Conservation (phyloP, 768 basidiomycete species). For the Lactifluus pinguis region DNA sequence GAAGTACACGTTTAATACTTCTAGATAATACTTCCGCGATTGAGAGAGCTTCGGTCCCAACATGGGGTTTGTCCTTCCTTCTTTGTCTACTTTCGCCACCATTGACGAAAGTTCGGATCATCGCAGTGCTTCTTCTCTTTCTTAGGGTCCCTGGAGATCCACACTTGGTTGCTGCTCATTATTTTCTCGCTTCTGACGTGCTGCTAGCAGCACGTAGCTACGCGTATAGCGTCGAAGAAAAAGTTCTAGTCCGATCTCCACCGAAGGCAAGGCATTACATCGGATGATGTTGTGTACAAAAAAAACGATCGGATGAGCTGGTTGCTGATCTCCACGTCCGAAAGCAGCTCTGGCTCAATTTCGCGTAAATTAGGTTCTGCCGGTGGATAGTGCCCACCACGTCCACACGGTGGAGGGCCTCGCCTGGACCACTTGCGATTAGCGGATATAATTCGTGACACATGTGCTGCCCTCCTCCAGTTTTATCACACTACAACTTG, state of each 20-base stretch:
- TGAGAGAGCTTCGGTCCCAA: background rate
- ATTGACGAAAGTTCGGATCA: background rate
- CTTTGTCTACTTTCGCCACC: background rate
- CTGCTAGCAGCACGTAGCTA: background rate
- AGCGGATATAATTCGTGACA: too few relatives aligned
- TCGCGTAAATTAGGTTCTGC: background rate
- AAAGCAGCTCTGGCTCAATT: background rate
- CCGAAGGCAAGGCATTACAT: background rate
- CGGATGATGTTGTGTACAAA: background rate
- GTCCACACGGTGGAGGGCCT: background rate
- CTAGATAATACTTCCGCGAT: background rate
- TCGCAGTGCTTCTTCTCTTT: conserved; percentile 4
- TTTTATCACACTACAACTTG: background rate
- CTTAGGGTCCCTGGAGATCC: background rate
- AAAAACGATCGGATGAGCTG: background rate
- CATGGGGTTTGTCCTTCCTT: conserved; percentile 6
- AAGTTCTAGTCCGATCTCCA: conserved; percentile 3
- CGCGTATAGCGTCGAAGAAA: background rate
- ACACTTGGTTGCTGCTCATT: background rate
- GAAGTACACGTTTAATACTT: background rate
- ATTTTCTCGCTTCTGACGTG: background rate
- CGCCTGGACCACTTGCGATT: background rate
- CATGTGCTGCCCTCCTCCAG: too few relatives aligned
- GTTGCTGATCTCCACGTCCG: background rate
- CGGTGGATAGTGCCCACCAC: background rate